A percentile compares a stretch with the other conserved stretches of the same genome.
Conservation (phyloP, 176 grass and related monocot genomes). For the Cenchrus purpureus region DNA sequence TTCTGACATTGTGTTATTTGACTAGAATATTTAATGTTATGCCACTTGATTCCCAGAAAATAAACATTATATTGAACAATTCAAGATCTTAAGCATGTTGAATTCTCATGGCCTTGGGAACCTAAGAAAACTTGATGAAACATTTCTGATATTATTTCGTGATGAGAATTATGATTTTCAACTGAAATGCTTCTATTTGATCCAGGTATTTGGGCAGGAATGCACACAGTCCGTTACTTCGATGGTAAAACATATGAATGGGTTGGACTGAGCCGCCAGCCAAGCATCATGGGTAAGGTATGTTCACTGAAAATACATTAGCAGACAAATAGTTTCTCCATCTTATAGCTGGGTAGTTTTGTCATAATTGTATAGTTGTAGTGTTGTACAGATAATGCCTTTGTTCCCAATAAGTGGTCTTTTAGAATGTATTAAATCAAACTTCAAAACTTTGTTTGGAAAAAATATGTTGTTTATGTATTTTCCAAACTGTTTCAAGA, state of each 20-base stretch:
- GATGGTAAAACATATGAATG: slow-evolving; percentile 98
- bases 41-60: slow-evolving; percentile 14
- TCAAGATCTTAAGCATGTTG: background rate
- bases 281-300: slow-evolving; percentile 99
- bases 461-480: background rate
- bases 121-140: slow-evolving; percentile 9
- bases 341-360: background rate
- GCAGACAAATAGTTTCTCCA: background rate
- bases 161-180: background rate
- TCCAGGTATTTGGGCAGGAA: slow-evolving; percentile 99
- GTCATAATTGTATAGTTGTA: background rate
- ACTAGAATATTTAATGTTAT: slow-evolving; percentile 3
- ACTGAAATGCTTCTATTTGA: slow-evolving; percentile 34
- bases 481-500: background rate
- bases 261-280: slow-evolving; percentile 96
- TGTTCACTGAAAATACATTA: slow-evolving; percentile 40
- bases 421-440: background rate
- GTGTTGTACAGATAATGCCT: background rate
- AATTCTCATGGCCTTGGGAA: background rate
- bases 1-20: slow-evolving; percentile 16
- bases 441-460: background rate
- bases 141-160: slow-evolving; percentile 2
- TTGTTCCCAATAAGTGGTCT: background rate
- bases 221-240: slow-evolving; percentile 93
- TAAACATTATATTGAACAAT: slow-evolving; percentile 1